A percentile compares a stretch with the other conserved stretches of the same genome.
Evolutionary conservation across 805 yeast species (phyloP).

Genomic region (Ogataea minuta): DNA sequence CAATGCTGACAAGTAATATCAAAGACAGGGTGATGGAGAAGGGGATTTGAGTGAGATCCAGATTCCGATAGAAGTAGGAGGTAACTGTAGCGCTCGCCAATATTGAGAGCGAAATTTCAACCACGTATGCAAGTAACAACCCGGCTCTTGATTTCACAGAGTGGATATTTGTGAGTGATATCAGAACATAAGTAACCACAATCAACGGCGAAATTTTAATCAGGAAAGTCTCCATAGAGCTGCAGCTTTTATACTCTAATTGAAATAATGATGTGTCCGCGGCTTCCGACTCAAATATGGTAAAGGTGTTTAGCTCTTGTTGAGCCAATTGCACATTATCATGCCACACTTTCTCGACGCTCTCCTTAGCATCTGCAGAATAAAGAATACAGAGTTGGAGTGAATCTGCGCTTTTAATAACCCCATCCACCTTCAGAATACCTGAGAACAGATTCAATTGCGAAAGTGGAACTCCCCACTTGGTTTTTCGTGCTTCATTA

Average conservation of each 20-base stretch:
- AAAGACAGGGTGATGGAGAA: slow-evolving; percentile 41
- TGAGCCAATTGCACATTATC: slow-evolving; percentile 29
- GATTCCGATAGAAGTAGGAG: slow-evolving; percentile 34
- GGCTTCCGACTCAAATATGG: slow-evolving; percentile 5
- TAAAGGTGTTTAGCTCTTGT: neutral
- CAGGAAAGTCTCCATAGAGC: slow-evolving; percentile 22
- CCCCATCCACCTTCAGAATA: slow-evolving; percentile 41
- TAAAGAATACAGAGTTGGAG: slow-evolving; percentile 37
- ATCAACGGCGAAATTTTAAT: slow-evolving; percentile 22
- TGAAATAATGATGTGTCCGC: slow-evolving; percentile 18
- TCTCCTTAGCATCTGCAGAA: slow-evolving; percentile 10
- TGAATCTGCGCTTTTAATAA: slow-evolving; percentile 40
- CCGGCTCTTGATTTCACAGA: slow-evolving; percentile 48
- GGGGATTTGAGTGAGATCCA: slow-evolving; percentile 39
- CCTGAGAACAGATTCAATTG: slow-evolving; percentile 38
- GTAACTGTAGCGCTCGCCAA: slow-evolving; percentile 44
- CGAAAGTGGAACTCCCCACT: slow-evolving; percentile 25
- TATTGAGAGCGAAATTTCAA: slow-evolving; percentile 39
- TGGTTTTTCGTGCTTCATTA: slow-evolving; percentile 22
- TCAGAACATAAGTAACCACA: slow-evolving; percentile 23
- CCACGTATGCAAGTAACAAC: slow-evolving; percentile 41
- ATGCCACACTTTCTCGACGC: slow-evolving; percentile 32
- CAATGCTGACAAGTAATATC: slow-evolving; percentile 42
- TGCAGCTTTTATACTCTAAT: slow-evolving; percentile 11
- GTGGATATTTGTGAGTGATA: slow-evolving; percentile 41